Percentiles rank a stretch among this genome's conserved stretches.
Conservation (phyloP, 805 yeast species). For the Candida coleopterorum region DNA sequence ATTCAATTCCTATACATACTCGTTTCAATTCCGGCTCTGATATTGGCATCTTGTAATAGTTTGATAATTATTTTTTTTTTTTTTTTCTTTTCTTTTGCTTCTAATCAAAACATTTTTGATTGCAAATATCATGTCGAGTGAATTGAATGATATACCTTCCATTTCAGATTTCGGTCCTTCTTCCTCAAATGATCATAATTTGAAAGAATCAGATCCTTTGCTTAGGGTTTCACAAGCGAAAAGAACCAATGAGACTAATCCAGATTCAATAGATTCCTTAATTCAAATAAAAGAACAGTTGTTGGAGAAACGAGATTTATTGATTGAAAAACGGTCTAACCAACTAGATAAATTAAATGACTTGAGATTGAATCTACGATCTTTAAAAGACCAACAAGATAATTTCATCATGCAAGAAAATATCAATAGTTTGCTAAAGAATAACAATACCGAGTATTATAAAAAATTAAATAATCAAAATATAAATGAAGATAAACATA, state of each 20-base stretch:
- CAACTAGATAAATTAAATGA: slow-evolving; percentile 3
- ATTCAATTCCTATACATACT: no score
- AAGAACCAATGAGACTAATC: not conserved
- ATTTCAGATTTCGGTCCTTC: not conserved
- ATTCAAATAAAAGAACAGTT: slow-evolving; percentile 5
- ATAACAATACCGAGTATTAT: slow-evolving; percentile 14
- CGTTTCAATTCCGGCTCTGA: slow-evolving; percentile 60
- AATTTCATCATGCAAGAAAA: slow-evolving; percentile 11
- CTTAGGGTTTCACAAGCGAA: not conserved
- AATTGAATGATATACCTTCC: not conserved
- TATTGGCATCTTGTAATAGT: slow-evolving; percentile 21
- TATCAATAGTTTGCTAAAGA: slow-evolving; percentile 16
- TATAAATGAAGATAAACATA: slow-evolving; percentile 15
- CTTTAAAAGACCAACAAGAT: slow-evolving; percentile 11
- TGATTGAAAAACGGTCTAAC: slow-evolving; percentile 4
- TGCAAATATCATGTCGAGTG: slow-evolving; percentile 1
- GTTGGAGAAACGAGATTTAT: slow-evolving; percentile 2
- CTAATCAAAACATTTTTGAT: not conserved
- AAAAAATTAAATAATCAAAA: slow-evolving; percentile 1
- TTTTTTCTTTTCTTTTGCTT: not conserved
- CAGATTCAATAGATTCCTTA: slow-evolving; percentile 1
- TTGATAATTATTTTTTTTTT: slow-evolving; percentile 3
- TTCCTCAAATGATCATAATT: not conserved
- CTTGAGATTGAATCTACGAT: slow-evolving; percentile 9
- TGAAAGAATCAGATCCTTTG: slow-evolving; percentile 10